Conservation (phyloP, 2,329 filamentous ascomycete genomes). For the Aspergillus sp. region DNA sequence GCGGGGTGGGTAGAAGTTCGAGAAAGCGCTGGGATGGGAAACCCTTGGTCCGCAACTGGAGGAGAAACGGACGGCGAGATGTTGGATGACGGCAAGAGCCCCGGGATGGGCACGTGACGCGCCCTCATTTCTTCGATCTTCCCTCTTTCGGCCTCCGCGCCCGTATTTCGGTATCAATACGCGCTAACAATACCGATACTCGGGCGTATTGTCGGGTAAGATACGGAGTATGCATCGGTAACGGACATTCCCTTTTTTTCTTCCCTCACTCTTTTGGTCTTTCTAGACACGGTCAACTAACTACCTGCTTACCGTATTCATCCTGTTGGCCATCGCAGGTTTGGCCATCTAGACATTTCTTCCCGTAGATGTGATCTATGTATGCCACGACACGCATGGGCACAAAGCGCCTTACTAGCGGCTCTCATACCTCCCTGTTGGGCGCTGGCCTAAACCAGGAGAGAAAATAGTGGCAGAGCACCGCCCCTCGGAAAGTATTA, state of each 20-base stretch:
- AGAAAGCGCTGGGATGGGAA: constrained; percentile 21
- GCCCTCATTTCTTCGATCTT: constrained; percentile 19
- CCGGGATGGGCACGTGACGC: constrained; percentile 30
- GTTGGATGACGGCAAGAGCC: constrained; percentile 36
- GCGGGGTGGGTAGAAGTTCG: constrained; percentile 18
- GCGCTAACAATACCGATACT: neutral
- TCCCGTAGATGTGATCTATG: neutral
- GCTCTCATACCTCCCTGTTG: neutral
- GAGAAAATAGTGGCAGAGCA: neutral
- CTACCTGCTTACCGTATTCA: no score
- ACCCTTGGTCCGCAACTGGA: constrained; percentile 27
- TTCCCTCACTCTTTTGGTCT: neutral
- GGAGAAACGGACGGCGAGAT: constrained; percentile 25
- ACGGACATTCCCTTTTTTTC: no score
- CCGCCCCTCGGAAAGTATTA: neutral
- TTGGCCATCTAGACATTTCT: neutral
- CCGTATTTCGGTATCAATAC: constrained; percentile 2
- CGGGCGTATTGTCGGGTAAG: neutral
- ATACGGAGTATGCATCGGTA: neutral
- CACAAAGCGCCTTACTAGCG: neutral
- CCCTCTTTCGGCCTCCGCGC: constrained; percentile 9
- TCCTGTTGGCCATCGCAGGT: neutral
- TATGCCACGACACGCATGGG: neutral
- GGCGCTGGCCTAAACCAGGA: neutral
- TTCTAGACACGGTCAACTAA: no score